Evolutionary conservation across 2,329 filamentous ascomycete species (phyloP).

Genomic region (Fusarium penzigii): DNA sequence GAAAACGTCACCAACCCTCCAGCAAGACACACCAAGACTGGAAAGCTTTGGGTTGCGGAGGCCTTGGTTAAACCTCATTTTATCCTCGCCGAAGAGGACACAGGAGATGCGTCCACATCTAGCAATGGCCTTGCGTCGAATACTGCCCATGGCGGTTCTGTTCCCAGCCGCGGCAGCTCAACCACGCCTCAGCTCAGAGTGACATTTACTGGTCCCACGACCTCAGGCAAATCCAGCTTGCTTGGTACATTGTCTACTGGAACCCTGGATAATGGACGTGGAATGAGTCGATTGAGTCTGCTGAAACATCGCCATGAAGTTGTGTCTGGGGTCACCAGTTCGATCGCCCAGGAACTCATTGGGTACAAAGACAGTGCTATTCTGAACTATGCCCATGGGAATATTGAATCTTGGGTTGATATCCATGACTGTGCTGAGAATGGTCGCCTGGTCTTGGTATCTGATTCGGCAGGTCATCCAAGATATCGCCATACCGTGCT

Average conservation of each 20-base stretch:
- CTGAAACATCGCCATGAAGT: conserved; percentile 94
- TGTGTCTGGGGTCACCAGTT: conserved; percentile 87
- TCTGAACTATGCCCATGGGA: conserved; percentile 82
- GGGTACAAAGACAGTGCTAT: conserved; percentile 69
- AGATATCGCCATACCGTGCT: conserved; percentile 87
- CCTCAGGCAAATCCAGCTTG: conserved; percentile 89
- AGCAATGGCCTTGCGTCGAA: conserved; percentile 1
- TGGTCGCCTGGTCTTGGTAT: conserved; percentile 81
- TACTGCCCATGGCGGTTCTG: conserved; percentile 12
- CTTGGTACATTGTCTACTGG: conserved; percentile 87
- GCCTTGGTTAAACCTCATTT: conserved; percentile 80
- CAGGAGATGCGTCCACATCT: conserved; percentile 2
- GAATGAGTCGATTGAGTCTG: conserved; percentile 83
- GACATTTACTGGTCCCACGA: conserved; percentile 85
- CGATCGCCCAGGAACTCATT: conserved; percentile 89
- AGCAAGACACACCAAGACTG: conserved; percentile 32
- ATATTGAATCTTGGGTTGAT: conserved; percentile 91
- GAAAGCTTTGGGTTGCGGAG: conserved; percentile 83
- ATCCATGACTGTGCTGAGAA: conserved; percentile 78
- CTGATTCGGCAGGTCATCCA: conserved; percentile 89
- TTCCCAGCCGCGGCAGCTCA: conserved; percentile 48
- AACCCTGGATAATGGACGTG: conserved; percentile 85
- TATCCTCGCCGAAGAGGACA: conserved; percentile 35
- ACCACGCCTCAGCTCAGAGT: conserved; percentile 76
- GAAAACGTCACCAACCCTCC: conserved; percentile 24